phyloP scores from a whole-genome alignment of 805 yeast species.

The Deakozyma indianensis region DNA sequence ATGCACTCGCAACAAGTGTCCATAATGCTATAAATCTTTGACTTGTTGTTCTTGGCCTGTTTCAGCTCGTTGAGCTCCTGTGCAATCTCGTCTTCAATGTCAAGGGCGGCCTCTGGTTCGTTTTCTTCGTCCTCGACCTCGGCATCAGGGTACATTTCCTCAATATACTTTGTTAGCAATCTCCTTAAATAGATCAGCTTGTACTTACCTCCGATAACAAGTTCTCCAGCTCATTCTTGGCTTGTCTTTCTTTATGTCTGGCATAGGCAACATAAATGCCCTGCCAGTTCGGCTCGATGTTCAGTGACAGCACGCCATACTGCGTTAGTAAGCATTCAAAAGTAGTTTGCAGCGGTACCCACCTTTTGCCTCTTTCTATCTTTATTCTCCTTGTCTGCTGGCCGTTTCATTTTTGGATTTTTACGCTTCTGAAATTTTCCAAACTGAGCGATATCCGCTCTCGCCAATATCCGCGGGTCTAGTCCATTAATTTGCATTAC shows the following conservation, averaged over 20 bases:
- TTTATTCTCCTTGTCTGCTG: not conserved
- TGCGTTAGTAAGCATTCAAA: not conserved
- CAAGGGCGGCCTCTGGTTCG: constrained; percentile 24
- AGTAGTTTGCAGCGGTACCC: not conserved
- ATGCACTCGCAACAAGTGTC: constrained; percentile 30
- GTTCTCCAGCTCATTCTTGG: constrained; percentile 56
- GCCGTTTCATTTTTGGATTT: not conserved
- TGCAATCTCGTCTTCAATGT: constrained; percentile 61
- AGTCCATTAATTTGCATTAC: not conserved
- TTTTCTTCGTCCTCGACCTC: constrained; percentile 27
- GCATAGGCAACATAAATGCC: constrained; percentile 88
- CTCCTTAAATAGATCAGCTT: constrained; percentile 10
- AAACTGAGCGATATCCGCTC: too few species aligned
- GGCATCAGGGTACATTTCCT: constrained; percentile 8
- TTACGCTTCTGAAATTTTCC: too few species aligned
- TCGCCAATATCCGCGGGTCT: too few species aligned
- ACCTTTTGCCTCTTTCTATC: not conserved
- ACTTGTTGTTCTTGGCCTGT: constrained; percentile 17
- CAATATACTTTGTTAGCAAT: constrained; percentile 21
- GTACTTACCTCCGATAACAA: constrained; percentile 36
- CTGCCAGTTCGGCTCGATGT: constrained; percentile 65
- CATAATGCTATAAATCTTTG: constrained; percentile 13
- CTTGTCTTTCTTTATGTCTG: constrained; percentile 62
- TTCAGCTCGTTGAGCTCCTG: constrained; percentile 49
- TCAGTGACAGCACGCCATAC: not conserved